phyloP scores from a whole-genome alignment of 129 eudicot species.

The Tanacetum coccineum region DNA sequence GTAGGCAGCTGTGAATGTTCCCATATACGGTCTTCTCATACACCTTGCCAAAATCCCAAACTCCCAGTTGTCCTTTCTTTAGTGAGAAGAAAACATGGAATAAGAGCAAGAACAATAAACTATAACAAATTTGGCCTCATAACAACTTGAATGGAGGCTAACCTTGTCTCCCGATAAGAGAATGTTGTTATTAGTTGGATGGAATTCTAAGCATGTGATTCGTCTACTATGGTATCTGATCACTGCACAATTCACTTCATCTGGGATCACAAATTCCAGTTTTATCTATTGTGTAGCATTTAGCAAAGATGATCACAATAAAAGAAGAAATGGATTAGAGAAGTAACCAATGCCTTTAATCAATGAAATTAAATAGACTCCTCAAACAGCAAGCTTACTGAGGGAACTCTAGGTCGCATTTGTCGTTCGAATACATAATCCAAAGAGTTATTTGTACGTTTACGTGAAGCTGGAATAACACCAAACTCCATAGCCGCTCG shows the following conservation, averaged over 20 bases:
- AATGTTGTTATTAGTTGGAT: conserved; percentile 79
- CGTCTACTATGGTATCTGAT: conserved; percentile 95
- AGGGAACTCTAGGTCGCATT: conserved; percentile 45
- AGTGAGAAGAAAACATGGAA: conserved; percentile 4
- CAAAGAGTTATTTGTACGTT: conserved; percentile 47
- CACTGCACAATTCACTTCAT: conserved; percentile 79
- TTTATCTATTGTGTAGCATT: conserved; percentile 46
- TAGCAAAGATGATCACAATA: conserved; percentile 4
- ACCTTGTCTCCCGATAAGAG: conserved; percentile 98
- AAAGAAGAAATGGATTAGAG: neutral
- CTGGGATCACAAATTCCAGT: conserved; percentile 74
- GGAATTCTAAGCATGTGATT: conserved; percentile 93
- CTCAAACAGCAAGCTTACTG: conserved; percentile 36
- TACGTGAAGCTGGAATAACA: conserved; percentile 75
- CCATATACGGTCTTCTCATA: conserved; percentile 78
- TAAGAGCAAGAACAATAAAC: conserved; percentile 4
- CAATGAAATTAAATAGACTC: neutral
- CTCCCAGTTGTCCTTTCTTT: conserved; percentile 98
- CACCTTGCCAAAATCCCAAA: conserved; percentile 82
- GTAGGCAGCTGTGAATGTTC: conserved; percentile 72
- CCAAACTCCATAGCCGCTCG: conserved; percentile 91
- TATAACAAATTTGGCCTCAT: neutral
- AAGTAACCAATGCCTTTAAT: neutral
- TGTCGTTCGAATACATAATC: conserved; percentile 79
- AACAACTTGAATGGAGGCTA: conserved; percentile 8